Percentiles rank a stretch among this genome's conserved stretches.
Evolutionary conservation across 805 yeast species (phyloP).

Genomic region (Yarrowia deformans): DNA sequence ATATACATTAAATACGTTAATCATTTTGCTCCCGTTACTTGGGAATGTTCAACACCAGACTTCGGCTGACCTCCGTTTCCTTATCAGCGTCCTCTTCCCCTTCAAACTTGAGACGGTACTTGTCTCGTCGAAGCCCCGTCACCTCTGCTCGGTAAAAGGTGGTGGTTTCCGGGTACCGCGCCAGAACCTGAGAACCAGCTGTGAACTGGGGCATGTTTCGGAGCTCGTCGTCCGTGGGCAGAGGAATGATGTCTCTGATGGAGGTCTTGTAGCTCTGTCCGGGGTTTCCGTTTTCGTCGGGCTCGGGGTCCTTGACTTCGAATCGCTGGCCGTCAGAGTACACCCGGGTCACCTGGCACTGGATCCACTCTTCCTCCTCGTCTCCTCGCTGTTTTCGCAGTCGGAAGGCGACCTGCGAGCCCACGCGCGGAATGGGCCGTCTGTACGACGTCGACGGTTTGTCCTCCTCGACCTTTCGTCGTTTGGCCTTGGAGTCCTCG

Average conservation of each 20-base stretch:
- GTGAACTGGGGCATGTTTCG: constrained; percentile 60
- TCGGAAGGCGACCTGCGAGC: constrained; percentile 89
- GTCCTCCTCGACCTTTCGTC: constrained; percentile 33
- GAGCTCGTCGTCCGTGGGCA: constrained; percentile 54
- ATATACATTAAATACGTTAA: constrained; percentile 36
- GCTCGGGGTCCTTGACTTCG: constrained; percentile 97
- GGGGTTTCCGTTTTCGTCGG: constrained; percentile 89
- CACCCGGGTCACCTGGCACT: constrained; percentile 84
- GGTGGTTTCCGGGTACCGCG: constrained; percentile 96
- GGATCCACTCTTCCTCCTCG: constrained; percentile 92
- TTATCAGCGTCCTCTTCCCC: constrained; percentile 97
- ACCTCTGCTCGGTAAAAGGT: constrained; percentile 96
- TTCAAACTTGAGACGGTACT: constrained; percentile 82
- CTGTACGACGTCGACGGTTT: not conserved
- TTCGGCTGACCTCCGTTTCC: constrained; percentile 89
- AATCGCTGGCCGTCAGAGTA: constrained; percentile 76
- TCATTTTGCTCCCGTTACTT: constrained; percentile 29
- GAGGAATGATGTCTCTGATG: constrained; percentile 80
- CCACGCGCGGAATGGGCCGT: constrained; percentile 51
- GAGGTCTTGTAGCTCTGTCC: constrained; percentile 86
- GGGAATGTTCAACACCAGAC: constrained; percentile 65
- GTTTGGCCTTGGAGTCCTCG: constrained; percentile 20
- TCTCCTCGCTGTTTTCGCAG: constrained; percentile 55
- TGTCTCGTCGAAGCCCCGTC: constrained; percentile 73
- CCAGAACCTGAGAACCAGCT: constrained; percentile 81